Base-by-base conservation (phyloP, 495 filamentous ascomycete species). In the Thozetella sp. region DNA sequence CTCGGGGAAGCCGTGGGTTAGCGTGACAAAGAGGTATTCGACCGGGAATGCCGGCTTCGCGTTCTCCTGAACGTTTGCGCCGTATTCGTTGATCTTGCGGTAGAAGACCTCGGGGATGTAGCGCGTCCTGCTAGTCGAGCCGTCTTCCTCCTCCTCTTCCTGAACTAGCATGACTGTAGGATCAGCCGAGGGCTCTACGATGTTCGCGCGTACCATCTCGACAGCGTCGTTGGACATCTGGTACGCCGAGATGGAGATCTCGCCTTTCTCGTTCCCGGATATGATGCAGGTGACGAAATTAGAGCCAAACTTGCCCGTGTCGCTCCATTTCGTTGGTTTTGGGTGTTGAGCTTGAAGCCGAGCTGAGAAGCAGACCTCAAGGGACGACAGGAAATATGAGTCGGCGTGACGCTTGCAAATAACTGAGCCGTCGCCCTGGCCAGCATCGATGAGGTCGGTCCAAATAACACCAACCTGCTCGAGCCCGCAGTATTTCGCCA, bases 81-180 rank as follows among this genome's bases (percentile, higher is more conserved):
- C 96, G 67, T 99, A 96, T 70, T 98, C 93, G 71, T 99, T 98
- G 67, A 97, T 93, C 56, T 87, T 84, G 51, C 95, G 87, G 74
- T 93, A 99, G 77, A 98, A 98, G 17, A 99, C 95, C 63, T 99
- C 95, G 2, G 96, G 95, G 45, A 98, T 96, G 67, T 99, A 99
- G 51, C 93, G 83, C 24, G 88, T 88, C 56, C 84, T 87, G 72
- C 84, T 90, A n/a, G 74, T 76, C 25, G 75, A 78, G 57, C 81
- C 85, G 55, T 93, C 90, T 34, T 93, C 90, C 64, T 93, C 91
- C 51, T 97, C 92, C 69, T 97, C 95, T 25, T 90, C 89, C 58
- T 92, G 92, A 13, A 99, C 94, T 34, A 99, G 85, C 95, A 99
- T 97, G 50, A 94, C 88, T 9, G 80, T 84, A 2, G 95, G 95